Conservation (phyloP, 768 basidiomycete genomes). For the Amanita phalloides region DNA sequence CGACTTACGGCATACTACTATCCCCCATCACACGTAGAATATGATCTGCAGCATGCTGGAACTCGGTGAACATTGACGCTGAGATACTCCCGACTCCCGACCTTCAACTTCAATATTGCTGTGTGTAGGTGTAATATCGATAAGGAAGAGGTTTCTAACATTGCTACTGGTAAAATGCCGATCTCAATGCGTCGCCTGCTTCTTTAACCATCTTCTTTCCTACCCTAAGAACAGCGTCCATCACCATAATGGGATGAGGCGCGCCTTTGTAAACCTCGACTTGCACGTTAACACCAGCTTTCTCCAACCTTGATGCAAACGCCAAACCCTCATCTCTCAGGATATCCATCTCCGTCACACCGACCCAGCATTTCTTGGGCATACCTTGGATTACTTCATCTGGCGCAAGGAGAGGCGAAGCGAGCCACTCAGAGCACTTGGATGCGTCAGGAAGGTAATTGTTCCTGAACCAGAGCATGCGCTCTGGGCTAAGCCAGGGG, state of each 20-base stretch:
- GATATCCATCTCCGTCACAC: slow-evolving; percentile 55
- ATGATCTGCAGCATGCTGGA: no score
- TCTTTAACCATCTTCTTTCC: slow-evolving; percentile 24
- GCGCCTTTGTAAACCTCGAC: slow-evolving; percentile 48
- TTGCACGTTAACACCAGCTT: slow-evolving; percentile 42
- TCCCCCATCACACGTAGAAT: no score
- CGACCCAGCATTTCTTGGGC: slow-evolving; percentile 43
- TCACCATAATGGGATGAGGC: slow-evolving; percentile 66
- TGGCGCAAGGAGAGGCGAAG: slow-evolving; percentile 63
- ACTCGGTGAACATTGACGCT: no score
- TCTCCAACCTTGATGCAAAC: slow-evolving; percentile 47
- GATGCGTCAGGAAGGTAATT: slow-evolving; percentile 56
- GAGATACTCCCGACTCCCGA: no score
- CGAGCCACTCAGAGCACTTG: slow-evolving; percentile 57
- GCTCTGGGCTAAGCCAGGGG: slow-evolving; percentile 46
- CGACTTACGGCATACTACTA: no score
- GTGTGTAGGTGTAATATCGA: no score
- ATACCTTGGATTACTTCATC: slow-evolving; percentile 36
- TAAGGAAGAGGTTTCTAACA: no score
- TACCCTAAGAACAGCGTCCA: slow-evolving; percentile 42
- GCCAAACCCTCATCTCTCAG: slow-evolving; percentile 54
- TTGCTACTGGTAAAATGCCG: slow-evolving; percentile 11
- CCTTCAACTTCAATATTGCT: no score
- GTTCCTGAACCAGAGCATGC: slow-evolving; percentile 67
- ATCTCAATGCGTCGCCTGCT: slow-evolving; percentile 17